These are phyloP conservation scores for Phaffia rhodozyma DNA, from an alignment of 1,284 basidiomycete species.

Conservation along the genomic window DNA sequence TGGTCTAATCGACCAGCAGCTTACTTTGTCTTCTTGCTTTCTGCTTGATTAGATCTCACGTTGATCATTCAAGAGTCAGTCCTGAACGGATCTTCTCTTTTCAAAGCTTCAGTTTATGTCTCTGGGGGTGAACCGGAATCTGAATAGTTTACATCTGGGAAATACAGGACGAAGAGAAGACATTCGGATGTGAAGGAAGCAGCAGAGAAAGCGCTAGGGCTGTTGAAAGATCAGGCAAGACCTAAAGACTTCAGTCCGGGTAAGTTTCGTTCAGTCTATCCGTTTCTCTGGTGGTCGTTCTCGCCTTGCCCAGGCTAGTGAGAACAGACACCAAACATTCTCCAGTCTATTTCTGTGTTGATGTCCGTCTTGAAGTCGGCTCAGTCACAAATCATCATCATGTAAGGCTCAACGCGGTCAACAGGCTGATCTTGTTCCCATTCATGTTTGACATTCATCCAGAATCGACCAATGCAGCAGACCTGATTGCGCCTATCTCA, in stretches of 20 bases:
- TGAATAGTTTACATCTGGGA: conserved; percentile 47
- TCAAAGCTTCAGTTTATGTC: neutral
- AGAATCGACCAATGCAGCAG: conserved; percentile 68
- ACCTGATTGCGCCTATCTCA: conserved; percentile 75
- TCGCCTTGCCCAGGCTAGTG: conserved; percentile 51
- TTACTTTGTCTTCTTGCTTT: too few species aligned
- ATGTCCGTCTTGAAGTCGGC: neutral
- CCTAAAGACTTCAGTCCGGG: too few species aligned
- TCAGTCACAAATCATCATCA: neutral
- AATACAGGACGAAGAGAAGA: conserved; percentile 66
- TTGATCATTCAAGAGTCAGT: conserved; percentile 1
- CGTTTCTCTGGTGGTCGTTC: conserved; percentile 45
- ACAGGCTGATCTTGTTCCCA: neutral
- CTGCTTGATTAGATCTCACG: neutral
- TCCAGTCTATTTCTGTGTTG: neutral
- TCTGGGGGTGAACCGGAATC: neutral
- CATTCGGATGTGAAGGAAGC: conserved; percentile 76
- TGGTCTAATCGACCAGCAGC: too few species aligned
- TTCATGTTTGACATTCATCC: neutral
- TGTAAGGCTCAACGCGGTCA: neutral
- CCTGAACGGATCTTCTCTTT: neutral
- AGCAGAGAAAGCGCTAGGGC: conserved; percentile 60
- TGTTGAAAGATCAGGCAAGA: too few species aligned
- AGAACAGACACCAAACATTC: conserved; percentile 38
- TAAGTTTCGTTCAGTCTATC: too few species aligned